Percentiles rank a stretch among this genome's conserved stretches.
Evolutionary conservation across 257 asterid species (phyloP).

Genomic region (Nicotiana sylvestris): DNA sequence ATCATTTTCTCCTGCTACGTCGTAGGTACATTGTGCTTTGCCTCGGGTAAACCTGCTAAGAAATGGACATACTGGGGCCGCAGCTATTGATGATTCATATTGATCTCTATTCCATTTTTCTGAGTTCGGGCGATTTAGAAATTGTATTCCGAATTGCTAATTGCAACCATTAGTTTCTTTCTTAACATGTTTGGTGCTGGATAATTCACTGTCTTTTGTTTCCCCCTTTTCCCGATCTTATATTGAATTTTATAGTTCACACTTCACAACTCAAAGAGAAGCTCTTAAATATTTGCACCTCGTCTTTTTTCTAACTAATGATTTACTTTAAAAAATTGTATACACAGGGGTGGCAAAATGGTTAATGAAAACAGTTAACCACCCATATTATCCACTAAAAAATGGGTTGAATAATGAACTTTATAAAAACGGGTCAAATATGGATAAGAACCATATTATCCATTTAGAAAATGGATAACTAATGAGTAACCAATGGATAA

Average conservation of each 20-base stretch:
- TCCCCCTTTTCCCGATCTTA: background rate
- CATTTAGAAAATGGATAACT: no score
- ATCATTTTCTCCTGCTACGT: background rate
- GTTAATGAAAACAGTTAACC: no score
- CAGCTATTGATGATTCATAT: constrained; percentile 37
- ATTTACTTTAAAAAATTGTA: background rate
- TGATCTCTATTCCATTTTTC: background rate
- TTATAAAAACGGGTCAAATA: no score
- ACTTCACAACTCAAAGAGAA: background rate
- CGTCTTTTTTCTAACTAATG: background rate
- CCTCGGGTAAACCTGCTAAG: constrained; percentile 66
- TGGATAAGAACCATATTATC: no score
- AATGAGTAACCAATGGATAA: no score
- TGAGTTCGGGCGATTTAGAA: background rate
- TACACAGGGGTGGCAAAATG: background rate
- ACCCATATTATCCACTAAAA: no score
- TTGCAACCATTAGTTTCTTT: background rate
- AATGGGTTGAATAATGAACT: no score
- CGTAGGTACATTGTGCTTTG: constrained; percentile 63
- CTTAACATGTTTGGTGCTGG: background rate
- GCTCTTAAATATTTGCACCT: background rate
- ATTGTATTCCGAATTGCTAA: constrained; percentile 1
- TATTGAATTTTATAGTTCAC: background rate
- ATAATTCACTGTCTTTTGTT: background rate
- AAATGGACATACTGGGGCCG: constrained; percentile 86